Evolutionary conservation across 1,284 basidiomycete species (phyloP).

Genomic region (Erythrobasidium hasegawianum): DNA sequence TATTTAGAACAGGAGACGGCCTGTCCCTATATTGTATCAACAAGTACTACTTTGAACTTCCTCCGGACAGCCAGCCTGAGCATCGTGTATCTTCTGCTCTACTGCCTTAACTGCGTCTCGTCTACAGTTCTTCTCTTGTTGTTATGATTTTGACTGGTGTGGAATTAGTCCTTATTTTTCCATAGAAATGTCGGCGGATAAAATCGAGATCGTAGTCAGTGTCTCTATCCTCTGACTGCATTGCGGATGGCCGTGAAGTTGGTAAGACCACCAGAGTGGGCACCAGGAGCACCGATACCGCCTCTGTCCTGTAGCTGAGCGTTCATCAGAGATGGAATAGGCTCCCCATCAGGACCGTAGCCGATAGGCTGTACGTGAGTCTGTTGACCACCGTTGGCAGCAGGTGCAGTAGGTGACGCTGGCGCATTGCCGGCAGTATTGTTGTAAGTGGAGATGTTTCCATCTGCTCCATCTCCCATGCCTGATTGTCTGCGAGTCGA

Average conservation of each 20-base stretch:
- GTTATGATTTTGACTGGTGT: no score
- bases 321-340: conserved; percentile 10
- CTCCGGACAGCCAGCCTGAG: no score
- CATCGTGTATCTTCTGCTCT: no score
- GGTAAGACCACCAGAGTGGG: conserved; percentile 5
- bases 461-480: neutral
- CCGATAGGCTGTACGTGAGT: conserved; percentile 1
- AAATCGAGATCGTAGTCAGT: no score
- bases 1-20: no score
- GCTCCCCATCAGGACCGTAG: neutral
- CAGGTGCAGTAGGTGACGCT: neutral
- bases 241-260: neutral
- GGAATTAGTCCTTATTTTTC: no score
- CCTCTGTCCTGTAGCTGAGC: conserved; percentile 13
- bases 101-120: no score
- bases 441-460: neutral
- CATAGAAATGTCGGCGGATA: no score
- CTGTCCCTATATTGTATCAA: no score
- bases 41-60: no score
- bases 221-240: neutral
- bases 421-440: neutral
- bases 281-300: conserved; percentile 16
- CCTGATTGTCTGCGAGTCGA: neutral
- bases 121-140: no score
- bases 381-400: conserved; percentile 1